Evolutionary conservation across 1,284 basidiomycete genomes (phyloP), one percentile per base, ranked within the genome.

Genomic region (Violaceomyces palustris): DNA sequence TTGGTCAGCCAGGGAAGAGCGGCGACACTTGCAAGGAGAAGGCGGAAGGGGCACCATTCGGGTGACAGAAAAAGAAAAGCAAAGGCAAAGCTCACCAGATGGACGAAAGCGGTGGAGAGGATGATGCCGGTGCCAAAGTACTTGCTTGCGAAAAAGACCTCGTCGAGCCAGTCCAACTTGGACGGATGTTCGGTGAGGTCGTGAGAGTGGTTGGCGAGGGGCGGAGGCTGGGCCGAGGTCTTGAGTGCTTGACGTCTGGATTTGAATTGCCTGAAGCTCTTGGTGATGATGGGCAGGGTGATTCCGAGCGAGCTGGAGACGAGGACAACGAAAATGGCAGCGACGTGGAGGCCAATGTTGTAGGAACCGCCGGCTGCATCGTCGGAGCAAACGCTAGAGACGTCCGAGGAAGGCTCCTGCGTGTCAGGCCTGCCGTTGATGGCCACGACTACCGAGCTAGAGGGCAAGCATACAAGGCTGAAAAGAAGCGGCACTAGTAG

Each of bases 21-120:
- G n/a, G n/a, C n/a, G n/a, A n/a, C n/a, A n/a, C n/a, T n/a, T n/a
- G n/a, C n/a, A n/a, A n/a, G n/a, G n/a, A n/a, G n/a, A n/a, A n/a
- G n/a, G n/a, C n/a, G n/a, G n/a, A n/a, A n/a, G n/a, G n/a, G n/a
- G n/a, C n/a, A n/a, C n/a, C n/a, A n/a, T n/a, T n/a, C n/a, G n/a
- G n/a, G n/a, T n/a, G n/a, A n/a, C n/a, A n/a, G n/a, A n/a, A n/a
- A n/a, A n/a, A n/a, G n/a, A n/a, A n/a, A n/a, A n/a, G n/a, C n/a
- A n/a, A n/a, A n/a, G n/a, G n/a, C n/a, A n/a, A n/a, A n/a, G n/a
- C n/a, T n/a, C n/a, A n/a, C n/a, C n/a, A 38, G 27, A 19, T 38
- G 36, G 4, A 38, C 27, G 10, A 38, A 38, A 27, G 36, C 36
- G 36, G 36, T 38, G 15, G 36, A 24, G 25, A 38, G 17, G 36